Conservation (phyloP, 768 basidiomycete genomes). For the Mrakia frigida region DNA sequence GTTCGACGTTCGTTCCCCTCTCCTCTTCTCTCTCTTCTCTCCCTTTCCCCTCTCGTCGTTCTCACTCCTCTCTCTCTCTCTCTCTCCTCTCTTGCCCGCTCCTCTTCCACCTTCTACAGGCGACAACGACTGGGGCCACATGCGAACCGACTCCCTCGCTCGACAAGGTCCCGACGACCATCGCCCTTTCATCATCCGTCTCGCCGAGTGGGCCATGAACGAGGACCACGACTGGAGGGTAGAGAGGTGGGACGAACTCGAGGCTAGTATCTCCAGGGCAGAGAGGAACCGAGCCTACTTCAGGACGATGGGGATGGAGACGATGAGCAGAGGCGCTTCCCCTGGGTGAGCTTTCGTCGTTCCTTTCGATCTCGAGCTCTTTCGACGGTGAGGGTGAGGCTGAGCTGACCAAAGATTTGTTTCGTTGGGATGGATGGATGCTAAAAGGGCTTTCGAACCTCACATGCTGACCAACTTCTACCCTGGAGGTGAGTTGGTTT, state of each 20-base stretch:
- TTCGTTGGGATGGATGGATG: background rate
- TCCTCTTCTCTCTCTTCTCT: background rate
- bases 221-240: background rate
- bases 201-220: background rate
- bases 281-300: background rate
- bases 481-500: background rate
- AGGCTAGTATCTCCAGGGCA: background rate
- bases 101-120: background rate
- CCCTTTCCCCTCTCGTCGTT: too few species aligned
- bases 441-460: background rate
- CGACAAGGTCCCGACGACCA: conserved; percentile 17
- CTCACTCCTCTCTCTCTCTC: background rate
- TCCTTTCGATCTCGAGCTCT: background rate
- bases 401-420: background rate
- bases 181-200: background rate
- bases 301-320: background rate
- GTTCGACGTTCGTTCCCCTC: background rate
- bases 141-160: conserved; percentile 4
- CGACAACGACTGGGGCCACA: background rate
- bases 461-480: background rate
- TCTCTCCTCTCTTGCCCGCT: background rate
- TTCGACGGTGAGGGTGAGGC: background rate
- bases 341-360: background rate
- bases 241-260: background rate
- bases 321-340: background rate